Evolutionary conservation across 1,284 basidiomycete species (phyloP).

Genomic region (Polyporus tsugae): DNA sequence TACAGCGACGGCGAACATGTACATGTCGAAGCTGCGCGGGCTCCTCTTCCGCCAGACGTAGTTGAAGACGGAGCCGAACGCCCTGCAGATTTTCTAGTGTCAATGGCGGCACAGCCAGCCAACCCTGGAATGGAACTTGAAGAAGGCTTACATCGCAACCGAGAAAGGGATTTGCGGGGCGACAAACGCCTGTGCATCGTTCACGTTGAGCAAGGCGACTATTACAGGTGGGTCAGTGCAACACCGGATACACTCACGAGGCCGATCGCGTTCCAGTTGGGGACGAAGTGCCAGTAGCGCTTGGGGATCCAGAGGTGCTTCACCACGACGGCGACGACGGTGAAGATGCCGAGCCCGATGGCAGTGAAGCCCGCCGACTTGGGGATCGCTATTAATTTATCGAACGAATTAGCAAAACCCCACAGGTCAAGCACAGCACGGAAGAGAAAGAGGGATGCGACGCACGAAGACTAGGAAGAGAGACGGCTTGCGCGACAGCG

Average conservation of each 20-base stretch:
- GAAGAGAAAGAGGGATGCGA: neutral
- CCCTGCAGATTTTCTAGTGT: constrained; percentile 25
- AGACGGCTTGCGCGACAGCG: constrained; percentile 67
- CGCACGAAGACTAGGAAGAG: constrained; percentile 50
- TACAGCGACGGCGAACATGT: constrained; percentile 64
- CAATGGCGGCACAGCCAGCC: neutral
- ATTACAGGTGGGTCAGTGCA: neutral
- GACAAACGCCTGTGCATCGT: constrained; percentile 28
- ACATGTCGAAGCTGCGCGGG: constrained; percentile 59
- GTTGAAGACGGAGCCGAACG: constrained; percentile 52
- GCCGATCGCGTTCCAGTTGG: constrained; percentile 74
- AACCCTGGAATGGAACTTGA: neutral
- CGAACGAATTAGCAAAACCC: neutral
- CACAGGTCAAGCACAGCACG: neutral
- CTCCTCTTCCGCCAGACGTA: constrained; percentile 58
- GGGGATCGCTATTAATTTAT: constrained; percentile 49
- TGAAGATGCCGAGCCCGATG: constrained; percentile 60
- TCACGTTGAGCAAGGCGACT: neutral
- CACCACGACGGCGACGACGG: constrained; percentile 55
- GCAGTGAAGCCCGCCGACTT: constrained; percentile 68
- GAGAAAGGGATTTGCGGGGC: constrained; percentile 41
- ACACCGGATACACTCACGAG: constrained; percentile 39
- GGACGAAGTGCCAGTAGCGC: constrained; percentile 63
- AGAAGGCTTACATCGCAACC: constrained; percentile 51
- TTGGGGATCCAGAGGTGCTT: constrained; percentile 62